These are phyloP conservation scores for Colletotrichum liriopes DNA, from an alignment of 2,329 filamentous ascomycete species.

Conservation along the genomic window DNA sequence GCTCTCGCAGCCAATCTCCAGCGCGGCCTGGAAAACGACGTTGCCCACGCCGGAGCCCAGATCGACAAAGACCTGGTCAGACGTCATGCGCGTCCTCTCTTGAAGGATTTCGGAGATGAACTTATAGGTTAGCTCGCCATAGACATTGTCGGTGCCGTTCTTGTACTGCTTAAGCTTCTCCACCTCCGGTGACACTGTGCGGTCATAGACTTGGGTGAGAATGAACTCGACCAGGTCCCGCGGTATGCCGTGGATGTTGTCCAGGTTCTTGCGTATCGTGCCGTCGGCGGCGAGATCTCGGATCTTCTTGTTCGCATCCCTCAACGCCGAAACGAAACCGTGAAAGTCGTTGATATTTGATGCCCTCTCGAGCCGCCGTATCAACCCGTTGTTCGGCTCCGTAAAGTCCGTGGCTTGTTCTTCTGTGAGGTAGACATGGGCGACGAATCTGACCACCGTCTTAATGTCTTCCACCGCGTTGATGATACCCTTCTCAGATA, in stretches of 20 bases:
- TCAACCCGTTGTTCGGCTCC: slow-evolving; percentile 81
- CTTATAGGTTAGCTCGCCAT: slow-evolving; percentile 90
- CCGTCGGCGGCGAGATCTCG: slow-evolving; percentile 77
- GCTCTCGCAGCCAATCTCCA: slow-evolving; percentile 93
- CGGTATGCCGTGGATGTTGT: slow-evolving; percentile 77
- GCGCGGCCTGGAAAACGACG: slow-evolving; percentile 92
- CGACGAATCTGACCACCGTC: slow-evolving; percentile 78
- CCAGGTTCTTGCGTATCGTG: slow-evolving; percentile 80
- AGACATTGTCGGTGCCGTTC: slow-evolving; percentile 93
- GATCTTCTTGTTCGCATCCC: slow-evolving; percentile 84
- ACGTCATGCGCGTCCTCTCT: slow-evolving; percentile 82
- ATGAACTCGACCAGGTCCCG: slow-evolving; percentile 84
- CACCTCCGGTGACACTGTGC: slow-evolving; percentile 91
- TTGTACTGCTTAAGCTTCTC: slow-evolving; percentile 88
- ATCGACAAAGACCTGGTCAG: slow-evolving; percentile 91
- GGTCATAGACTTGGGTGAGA: slow-evolving; percentile 89
- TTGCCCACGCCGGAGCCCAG: slow-evolving; percentile 97
- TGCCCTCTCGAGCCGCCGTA: slow-evolving; percentile 83
- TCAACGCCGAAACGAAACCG: slow-evolving; percentile 81
- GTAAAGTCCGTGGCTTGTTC: slow-evolving; percentile 78
- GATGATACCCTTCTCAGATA: slow-evolving; percentile 84
- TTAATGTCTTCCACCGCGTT: slow-evolving; percentile 83
- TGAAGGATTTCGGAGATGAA: slow-evolving; percentile 89
- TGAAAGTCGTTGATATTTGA: slow-evolving; percentile 74
- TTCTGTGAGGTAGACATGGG: slow-evolving; percentile 83